phyloP scores from a whole-genome alignment of 1,284 basidiomycete genomes.

The Austropuccinia psidii region DNA sequence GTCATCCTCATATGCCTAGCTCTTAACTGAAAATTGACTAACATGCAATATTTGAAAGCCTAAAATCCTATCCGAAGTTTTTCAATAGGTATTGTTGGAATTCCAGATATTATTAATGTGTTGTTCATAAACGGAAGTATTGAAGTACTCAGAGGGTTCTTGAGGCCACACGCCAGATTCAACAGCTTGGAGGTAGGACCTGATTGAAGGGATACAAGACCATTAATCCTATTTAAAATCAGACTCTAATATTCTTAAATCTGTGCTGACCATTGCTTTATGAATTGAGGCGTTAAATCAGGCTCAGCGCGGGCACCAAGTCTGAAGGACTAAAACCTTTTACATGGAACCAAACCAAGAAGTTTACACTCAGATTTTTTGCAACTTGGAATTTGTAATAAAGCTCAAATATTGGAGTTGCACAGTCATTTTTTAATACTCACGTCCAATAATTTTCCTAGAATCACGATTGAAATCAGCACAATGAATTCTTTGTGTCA shows the following conservation, averaged over 20 bases:
- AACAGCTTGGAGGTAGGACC: slow-evolving; percentile 65
- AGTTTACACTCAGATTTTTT: not conserved
- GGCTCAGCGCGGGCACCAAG: slow-evolving; percentile 48
- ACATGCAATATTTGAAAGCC: no score
- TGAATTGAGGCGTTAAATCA: not conserved
- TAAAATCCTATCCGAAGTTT: no score
- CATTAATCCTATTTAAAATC: no score
- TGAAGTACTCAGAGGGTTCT: slow-evolving; percentile 56
- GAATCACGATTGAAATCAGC: no score
- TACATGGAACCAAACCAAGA: slow-evolving; percentile 48
- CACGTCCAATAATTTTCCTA: slow-evolving; percentile 23
- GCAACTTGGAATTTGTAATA: slow-evolving; percentile 52
- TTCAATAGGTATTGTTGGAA: no score
- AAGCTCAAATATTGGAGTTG: not conserved
- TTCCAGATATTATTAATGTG: no score
- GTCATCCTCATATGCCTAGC: no score
- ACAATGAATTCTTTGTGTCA: no score
- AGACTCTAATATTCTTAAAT: not conserved
- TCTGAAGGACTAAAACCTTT: slow-evolving; percentile 67
- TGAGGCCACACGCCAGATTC: slow-evolving; percentile 57
- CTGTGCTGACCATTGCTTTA: not conserved
- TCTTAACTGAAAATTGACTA: no score
- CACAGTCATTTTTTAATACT: not conserved
- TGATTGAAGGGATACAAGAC: slow-evolving; percentile 42
- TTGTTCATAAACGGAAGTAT: slow-evolving; percentile 60